Conservation (phyloP, 2,329 filamentous ascomycete species). For the Colletotrichum destructivum region DNA sequence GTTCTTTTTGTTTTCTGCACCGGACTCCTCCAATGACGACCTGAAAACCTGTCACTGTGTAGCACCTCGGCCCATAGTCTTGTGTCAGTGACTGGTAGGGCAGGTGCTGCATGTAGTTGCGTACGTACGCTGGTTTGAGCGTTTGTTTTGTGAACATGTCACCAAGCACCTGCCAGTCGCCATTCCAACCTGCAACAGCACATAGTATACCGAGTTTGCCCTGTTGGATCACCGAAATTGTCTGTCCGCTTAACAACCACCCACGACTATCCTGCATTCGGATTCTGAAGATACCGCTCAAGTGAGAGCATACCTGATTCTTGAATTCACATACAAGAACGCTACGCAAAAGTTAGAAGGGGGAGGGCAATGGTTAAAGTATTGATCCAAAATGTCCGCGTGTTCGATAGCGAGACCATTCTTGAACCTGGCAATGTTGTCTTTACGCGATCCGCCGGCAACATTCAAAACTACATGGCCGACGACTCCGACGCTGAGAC, state of each 20-base stretch:
- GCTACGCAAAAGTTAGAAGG: not conserved
- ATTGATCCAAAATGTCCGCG: conserved; percentile 28
- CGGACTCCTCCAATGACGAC: too few relatives aligned
- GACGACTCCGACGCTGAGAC: conserved; percentile 12
- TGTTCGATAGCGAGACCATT: conserved; percentile 42
- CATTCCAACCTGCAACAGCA: not conserved
- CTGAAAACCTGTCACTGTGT: too few relatives aligned
- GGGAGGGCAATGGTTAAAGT: conserved; percentile 16
- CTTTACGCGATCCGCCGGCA: conserved; percentile 20
- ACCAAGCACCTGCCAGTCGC: not conserved
- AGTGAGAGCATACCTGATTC: not conserved
- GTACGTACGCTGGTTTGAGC: not conserved
- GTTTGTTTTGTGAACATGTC: not conserved
- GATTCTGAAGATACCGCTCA: not conserved
- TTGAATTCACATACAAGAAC: not conserved
- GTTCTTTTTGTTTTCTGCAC: too few relatives aligned
- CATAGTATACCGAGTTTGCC: not conserved
- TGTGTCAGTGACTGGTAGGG: not conserved
- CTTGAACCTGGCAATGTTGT: conserved; percentile 3
- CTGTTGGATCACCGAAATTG: not conserved
- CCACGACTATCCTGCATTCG: not conserved
- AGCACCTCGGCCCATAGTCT: too few relatives aligned
- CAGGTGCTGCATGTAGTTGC: not conserved
- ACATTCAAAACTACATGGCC: not conserved
- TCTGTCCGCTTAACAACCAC: not conserved